Base-by-base conservation (phyloP, 768 basidiomycete genomes). In the Naematelia encephala region DNA sequence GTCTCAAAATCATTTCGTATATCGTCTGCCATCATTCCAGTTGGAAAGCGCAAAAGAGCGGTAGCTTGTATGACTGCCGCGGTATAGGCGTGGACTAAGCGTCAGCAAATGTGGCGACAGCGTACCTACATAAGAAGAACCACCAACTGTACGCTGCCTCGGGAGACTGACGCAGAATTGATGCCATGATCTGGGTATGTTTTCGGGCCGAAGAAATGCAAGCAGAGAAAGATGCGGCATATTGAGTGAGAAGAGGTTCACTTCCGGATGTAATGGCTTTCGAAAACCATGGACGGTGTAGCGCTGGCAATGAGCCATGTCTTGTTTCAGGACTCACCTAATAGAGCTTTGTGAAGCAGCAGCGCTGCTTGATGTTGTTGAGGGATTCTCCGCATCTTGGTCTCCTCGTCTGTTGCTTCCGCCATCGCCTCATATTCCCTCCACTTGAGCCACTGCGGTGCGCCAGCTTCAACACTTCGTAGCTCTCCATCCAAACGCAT, bases 11-110 rank as follows among this genome's bases (percentile, higher is more conserved):
- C 51, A n/a, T n/a, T 27, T 5, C 51, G 12, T 27, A 52, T 52
- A 10, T 52, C 51, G 19, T 52, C 51, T 5, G 51, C 25, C 51
- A 52, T 52, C 34, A 52, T 52, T n/a, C 25, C 25, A 28, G n/a
- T 27, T 16, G 51, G 51, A 3, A 52, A 29, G 22, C 51, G 51
- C 10, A 52, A 34, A 3, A 52, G 51, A 10, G 29, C 51, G 5
- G 51, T 29, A 52, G 51, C 51, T 23, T 52, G 51, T 5, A 52
- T 39, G 27, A 52, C 29, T 12, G 51, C 51, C 3, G 51, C 27
- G n/a, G 51, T 52, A 42, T 52, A 52, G 11, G 51, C 51, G 51
- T 52, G 51, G 51, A 52, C 51, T 52, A 52, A 5, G 21, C 3
- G 51, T 52, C 51, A 52, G 28, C 23, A 28, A 11, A 52, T n/a